A percentile compares a stretch with the other conserved stretches of the same genome.
Conservation (phyloP, 495 filamentous ascomycete genomes). For the Talaromyces stipitatus region DNA sequence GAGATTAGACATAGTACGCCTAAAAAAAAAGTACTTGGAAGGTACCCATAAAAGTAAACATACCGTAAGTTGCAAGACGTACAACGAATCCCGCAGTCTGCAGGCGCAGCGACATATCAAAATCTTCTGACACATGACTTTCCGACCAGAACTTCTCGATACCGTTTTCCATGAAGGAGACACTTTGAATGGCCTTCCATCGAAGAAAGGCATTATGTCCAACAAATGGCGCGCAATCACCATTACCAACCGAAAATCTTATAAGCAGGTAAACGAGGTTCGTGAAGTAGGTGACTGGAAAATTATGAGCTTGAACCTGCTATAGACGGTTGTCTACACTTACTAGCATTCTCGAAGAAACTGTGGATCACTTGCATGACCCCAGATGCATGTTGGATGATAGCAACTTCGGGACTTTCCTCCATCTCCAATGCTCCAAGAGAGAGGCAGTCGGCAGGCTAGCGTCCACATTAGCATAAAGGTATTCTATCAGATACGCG, state of each 20-base stretch:
- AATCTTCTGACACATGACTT: conserved; percentile 34
- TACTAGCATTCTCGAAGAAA: conserved; percentile 34
- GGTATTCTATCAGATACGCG: neutral
- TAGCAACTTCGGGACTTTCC: conserved; percentile 34
- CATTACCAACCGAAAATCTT: conserved; percentile 27
- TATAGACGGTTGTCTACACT: neutral
- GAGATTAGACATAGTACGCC: neutral
- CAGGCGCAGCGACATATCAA: conserved; percentile 33
- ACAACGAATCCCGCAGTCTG: conserved; percentile 31
- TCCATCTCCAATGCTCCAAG: conserved; percentile 42
- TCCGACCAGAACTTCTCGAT: conserved; percentile 36
- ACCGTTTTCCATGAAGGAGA: conserved; percentile 16
- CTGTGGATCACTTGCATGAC: conserved; percentile 38
- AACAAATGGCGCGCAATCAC: conserved; percentile 46
- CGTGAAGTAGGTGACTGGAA: conserved; percentile 33
- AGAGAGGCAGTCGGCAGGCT: conserved; percentile 37
- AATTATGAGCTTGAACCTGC: neutral
- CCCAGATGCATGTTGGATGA: conserved; percentile 39
- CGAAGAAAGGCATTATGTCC: conserved; percentile 75
- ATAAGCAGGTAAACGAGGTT: conserved; percentile 35
- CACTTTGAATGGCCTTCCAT: conserved; percentile 49
- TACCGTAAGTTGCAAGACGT: conserved; percentile 29
- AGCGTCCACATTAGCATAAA: conserved; percentile 12
- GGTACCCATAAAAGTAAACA: neutral
- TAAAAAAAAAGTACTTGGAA: neutral